Evolutionary conservation across 345 rosid genomes (phyloP).

Genomic region (Dipteronia sinensis): DNA sequence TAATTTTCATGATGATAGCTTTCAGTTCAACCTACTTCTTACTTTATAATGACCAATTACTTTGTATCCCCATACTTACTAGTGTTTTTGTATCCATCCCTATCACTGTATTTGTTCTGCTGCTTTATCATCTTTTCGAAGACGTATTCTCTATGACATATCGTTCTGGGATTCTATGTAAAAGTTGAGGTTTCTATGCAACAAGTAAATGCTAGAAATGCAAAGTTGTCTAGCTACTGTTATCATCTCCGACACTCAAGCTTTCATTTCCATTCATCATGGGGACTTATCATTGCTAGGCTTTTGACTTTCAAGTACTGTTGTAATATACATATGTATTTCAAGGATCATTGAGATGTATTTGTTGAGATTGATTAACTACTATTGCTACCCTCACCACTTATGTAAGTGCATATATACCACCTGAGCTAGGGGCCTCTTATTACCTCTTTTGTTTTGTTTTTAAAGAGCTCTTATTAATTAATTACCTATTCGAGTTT

Average conservation of each 20-base stretch:
- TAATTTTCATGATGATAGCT: conserved; percentile 9
- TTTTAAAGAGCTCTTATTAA: too few relatives aligned
- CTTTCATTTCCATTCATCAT: too few relatives aligned
- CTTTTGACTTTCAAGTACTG: neutral
- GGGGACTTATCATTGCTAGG: neutral
- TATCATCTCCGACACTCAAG: neutral
- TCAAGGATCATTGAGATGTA: too few relatives aligned
- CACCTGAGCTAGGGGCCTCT: too few relatives aligned
- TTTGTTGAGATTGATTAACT: too few relatives aligned
- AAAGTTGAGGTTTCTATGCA: too few relatives aligned
- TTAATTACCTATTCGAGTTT: too few relatives aligned
- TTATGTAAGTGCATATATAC: too few relatives aligned
- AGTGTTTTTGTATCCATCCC: neutral
- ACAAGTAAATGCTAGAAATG: neutral
- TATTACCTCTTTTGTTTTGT: too few relatives aligned
- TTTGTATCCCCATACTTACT: neutral
- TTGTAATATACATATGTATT: neutral
- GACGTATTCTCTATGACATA: too few relatives aligned
- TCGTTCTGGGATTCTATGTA: neutral
- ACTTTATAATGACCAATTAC: neutral
- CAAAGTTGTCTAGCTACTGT: neutral
- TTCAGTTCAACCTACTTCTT: neutral
- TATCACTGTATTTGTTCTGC: neutral
- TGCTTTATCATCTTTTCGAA: neutral
- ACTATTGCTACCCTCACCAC: too few relatives aligned